These are phyloP conservation scores for Chlorella sp. DNA, from an alignment of 139 green algal genomes.

Conservation along the genomic window DNA sequence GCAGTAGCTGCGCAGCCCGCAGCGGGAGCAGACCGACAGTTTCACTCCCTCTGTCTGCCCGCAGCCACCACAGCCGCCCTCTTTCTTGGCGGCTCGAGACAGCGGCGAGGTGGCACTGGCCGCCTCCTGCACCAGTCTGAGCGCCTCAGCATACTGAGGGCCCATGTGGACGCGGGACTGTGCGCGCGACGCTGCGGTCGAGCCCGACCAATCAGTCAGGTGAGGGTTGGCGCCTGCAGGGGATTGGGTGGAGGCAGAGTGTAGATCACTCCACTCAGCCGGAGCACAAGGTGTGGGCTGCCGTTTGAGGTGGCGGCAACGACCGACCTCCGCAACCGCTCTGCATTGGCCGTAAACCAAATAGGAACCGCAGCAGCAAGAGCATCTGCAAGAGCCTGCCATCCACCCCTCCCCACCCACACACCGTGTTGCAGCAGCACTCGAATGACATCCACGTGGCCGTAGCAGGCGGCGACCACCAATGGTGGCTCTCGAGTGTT, in stretches of 20 bases:
- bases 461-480: neutral
- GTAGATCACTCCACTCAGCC: neutral
- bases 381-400: neutral
- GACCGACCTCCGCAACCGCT: too few species aligned
- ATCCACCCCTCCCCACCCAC: neutral
- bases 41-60: neutral
- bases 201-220: neutral
- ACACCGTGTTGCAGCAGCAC: neutral
- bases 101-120: neutral
- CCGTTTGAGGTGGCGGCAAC: too few species aligned
- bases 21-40: neutral
- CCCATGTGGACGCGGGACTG: neutral
- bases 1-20: slow-evolving; percentile 7
- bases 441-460: neutral
- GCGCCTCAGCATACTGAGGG: neutral
- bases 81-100: neutral
- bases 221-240: neutral
- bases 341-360: too few species aligned
- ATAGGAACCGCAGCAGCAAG: too few species aligned
- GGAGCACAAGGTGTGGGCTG: too few species aligned
- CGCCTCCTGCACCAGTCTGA: neutral
- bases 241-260: too few species aligned
- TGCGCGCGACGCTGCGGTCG: neutral
- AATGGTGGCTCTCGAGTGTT: neutral
- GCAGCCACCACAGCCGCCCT: neutral